Evolutionary conservation across 495 filamentous ascomycete species (phyloP).

Genomic region (Penicillium lagena): DNA sequence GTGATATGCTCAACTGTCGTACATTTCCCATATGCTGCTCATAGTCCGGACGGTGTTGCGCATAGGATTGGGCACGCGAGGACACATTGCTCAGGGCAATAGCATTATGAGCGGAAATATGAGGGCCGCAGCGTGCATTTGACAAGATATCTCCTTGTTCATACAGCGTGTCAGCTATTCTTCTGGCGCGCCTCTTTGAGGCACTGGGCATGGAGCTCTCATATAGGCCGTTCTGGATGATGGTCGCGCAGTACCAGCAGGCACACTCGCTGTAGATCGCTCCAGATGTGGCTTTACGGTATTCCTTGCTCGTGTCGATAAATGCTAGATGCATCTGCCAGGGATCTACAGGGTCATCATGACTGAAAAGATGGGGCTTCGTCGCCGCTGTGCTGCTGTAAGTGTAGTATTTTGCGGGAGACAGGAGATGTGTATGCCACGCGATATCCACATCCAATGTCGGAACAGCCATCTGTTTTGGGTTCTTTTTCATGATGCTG

Average conservation of each 20-base stretch:
- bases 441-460: conserved; percentile 85
- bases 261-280: conserved; percentile 76
- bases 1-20: too few species aligned
- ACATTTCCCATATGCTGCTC: too few species aligned
- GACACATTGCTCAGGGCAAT: too few species aligned
- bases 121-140: too few species aligned
- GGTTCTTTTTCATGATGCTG: conserved; percentile 52
- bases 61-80: too few species aligned
- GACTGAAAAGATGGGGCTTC: conserved; percentile 56
- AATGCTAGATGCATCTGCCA: conserved; percentile 55
- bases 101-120: too few species aligned
- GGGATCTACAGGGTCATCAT: conserved; percentile 80
- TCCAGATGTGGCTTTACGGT: conserved; percentile 50
- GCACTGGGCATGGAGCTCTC: too few species aligned
- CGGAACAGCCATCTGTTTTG: conserved; percentile 57
- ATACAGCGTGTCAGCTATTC: too few species aligned
- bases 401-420: conserved; percentile 54
- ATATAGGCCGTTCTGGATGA: too few species aligned
- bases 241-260: conserved; percentile 74
- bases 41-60: too few species aligned
- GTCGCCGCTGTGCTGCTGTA: conserved; percentile 30
- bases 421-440: conserved; percentile 66
- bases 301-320: conserved; percentile 67
- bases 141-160: too few species aligned
- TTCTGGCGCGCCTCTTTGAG: too few species aligned